Evolutionary conservation across 2,329 filamentous ascomycete species (phyloP).

Genomic region (Emericellopsis cladophorae): DNA sequence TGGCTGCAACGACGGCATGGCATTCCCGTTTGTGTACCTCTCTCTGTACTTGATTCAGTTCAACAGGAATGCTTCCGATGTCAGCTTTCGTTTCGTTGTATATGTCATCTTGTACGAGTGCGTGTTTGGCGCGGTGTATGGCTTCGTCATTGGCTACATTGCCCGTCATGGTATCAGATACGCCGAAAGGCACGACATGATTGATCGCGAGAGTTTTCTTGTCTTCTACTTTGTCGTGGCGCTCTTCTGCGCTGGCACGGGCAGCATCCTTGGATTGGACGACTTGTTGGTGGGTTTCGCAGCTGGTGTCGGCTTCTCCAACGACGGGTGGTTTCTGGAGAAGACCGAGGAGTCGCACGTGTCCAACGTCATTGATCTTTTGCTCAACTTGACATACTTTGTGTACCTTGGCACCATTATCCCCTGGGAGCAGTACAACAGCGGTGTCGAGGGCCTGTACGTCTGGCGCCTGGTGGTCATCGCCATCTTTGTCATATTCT

Average conservation of each 20-base stretch:
- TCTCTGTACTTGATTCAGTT: conserved; percentile 83
- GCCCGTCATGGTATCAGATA: conserved; percentile 83
- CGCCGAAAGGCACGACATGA: conserved; percentile 72
- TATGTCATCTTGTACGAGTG: conserved; percentile 91
- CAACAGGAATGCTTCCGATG: conserved; percentile 51
- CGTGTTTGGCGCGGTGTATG: conserved; percentile 80
- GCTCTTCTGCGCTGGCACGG: conserved; percentile 88
- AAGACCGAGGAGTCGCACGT: conserved; percentile 98
- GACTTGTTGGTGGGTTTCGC: conserved; percentile 91
- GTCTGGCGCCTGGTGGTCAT: conserved; percentile 92
- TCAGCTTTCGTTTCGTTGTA: conserved; percentile 79
- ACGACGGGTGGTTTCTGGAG: conserved; percentile 96
- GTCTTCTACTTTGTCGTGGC: conserved; percentile 98
- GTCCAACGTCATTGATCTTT: conserved; percentile 95
- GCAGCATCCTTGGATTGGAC: conserved; percentile 81
- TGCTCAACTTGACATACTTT: conserved; percentile 96
- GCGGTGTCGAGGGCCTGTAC: conserved; percentile 55
- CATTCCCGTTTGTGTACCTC: conserved; percentile 94
- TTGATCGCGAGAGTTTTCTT: conserved; percentile 92
- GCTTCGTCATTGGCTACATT: conserved; percentile 77
- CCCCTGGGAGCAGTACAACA: conserved; percentile 87
- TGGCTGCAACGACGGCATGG: conserved; percentile 99
- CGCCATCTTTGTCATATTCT: conserved; percentile 85
- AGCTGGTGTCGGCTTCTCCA: conserved; percentile 95
- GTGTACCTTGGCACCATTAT: conserved; percentile 97